Conservation (phyloP, 345 rosid species). For the Firmiana major region DNA sequence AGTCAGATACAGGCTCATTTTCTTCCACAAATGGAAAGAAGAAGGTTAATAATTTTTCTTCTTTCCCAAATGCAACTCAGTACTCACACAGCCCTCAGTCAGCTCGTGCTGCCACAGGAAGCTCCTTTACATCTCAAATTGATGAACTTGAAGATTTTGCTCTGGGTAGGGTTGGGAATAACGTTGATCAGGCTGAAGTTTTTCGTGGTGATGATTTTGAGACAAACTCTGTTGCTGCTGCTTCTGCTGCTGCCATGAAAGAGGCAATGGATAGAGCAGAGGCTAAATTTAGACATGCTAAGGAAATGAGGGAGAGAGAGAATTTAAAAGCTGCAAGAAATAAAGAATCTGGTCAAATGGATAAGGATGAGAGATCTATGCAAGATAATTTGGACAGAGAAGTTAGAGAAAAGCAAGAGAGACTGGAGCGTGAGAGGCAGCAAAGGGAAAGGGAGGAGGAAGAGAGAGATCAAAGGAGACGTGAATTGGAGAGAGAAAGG, state of each 20-base stretch:
- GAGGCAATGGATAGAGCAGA: constrained; percentile 98
- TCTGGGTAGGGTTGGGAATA: constrained; percentile 39
- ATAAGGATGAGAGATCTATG: constrained; percentile 37
- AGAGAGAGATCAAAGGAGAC: constrained; percentile 59
- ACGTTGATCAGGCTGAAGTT: constrained; percentile 42
- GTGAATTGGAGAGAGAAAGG: constrained; percentile 50
- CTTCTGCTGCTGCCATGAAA: constrained; percentile 96
- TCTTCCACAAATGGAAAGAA: constrained; percentile 41
- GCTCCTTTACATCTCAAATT: constrained; percentile 51
- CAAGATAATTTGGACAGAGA: constrained; percentile 44
- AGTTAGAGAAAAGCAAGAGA: constrained; percentile 33
- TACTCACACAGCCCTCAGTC: constrained; percentile 44
- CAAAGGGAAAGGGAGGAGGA: constrained; percentile 67
- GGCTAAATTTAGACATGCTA: constrained; percentile 85
- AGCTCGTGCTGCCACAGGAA: constrained; percentile 33
- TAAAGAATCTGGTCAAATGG: constrained; percentile 54
- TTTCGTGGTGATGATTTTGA: constrained; percentile 56
- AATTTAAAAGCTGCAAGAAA: constrained; percentile 61
- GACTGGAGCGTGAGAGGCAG: constrained; percentile 56
- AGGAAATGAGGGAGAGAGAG: constrained; percentile 80
- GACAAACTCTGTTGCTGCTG: constrained; percentile 62
- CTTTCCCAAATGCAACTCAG: constrained; percentile 43
- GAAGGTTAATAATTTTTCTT: constrained; percentile 46
- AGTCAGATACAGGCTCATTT: constrained; percentile 36
- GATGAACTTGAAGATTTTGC: constrained; percentile 82